A percentile compares a stretch with the other conserved stretches of the same genome.
These are phyloP conservation scores for Caryopteris hybrid DNA, from an alignment of 305 asterid species.

Conservation along the genomic window DNA sequence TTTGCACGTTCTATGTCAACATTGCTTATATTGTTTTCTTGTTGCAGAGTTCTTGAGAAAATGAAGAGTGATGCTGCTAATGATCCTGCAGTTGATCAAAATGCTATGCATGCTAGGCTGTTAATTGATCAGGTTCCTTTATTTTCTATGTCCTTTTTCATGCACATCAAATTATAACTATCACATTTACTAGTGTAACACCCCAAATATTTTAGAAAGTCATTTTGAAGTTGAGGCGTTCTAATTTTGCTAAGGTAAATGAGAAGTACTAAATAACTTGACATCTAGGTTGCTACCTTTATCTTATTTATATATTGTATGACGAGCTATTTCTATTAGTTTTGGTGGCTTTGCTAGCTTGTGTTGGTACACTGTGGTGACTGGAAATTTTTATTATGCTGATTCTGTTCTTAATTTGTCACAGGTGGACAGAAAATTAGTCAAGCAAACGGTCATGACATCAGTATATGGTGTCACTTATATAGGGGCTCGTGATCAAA, in stretches of 20 bases:
- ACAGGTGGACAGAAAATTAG: conserved; percentile 96
- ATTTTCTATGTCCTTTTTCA: conserved; percentile 7
- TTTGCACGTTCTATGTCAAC: conserved; percentile 1
- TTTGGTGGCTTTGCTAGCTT: conserved; percentile 7
- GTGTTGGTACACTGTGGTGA: background rate
- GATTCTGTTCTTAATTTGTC: conserved; percentile 17
- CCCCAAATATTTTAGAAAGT: too few species aligned
- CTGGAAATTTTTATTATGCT: background rate
- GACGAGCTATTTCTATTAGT: background rate
- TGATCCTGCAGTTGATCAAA: conserved; percentile 67
- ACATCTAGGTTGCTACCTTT: conserved; percentile 2
- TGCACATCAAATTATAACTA: background rate
- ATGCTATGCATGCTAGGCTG: conserved; percentile 62
- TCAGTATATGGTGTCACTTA: conserved; percentile 96
- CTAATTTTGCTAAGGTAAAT: too few species aligned
- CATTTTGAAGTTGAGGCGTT: too few species aligned
- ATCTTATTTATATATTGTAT: conserved; percentile 1
- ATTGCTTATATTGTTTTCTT: conserved; percentile 11
- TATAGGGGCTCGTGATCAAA: conserved; percentile 94
- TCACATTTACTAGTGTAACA: background rate
- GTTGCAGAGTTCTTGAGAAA: conserved; percentile 79
- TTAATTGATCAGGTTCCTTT: conserved; percentile 67
- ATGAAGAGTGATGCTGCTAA: conserved; percentile 75
- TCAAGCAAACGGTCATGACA: conserved; percentile 99
- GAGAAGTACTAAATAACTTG: too few species aligned